phyloP scores from a whole-genome alignment of 1,284 basidiomycete species.

The Ustilago cynodontis region DNA sequence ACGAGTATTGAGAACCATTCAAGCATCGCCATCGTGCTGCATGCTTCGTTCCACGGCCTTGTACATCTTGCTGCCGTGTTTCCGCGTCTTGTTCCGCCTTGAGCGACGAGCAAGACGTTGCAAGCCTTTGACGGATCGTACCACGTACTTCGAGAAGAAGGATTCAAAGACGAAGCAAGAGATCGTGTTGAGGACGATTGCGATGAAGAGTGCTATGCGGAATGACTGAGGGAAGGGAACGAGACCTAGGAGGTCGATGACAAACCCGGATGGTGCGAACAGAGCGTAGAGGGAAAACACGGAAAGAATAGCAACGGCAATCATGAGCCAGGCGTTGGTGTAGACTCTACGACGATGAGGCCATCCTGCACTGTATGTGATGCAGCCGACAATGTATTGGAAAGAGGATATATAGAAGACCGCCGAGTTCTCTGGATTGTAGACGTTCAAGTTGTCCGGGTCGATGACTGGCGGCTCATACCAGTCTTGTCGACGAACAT shows the following conservation, averaged over 20 bases:
- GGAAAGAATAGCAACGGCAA: slow-evolving; percentile 52
- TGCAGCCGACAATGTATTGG: slow-evolving; percentile 97
- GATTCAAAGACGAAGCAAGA: slow-evolving; percentile 82
- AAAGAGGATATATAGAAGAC: slow-evolving; percentile 95
- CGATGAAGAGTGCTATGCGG: slow-evolving; percentile 78
- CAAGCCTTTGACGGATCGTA: slow-evolving; percentile 47
- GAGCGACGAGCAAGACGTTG: slow-evolving; percentile 33
- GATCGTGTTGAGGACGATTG: slow-evolving; percentile 81
- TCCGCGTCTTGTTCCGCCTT: slow-evolving; percentile 14
- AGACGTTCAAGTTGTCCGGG: slow-evolving; percentile 84
- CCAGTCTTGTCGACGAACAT: slow-evolving; percentile 88
- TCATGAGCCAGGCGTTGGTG: slow-evolving; percentile 77
- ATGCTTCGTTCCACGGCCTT: slow-evolving; percentile 54
- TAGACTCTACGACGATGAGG: slow-evolving; percentile 95
- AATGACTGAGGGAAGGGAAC: slow-evolving; percentile 81
- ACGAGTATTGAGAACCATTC: neutral
- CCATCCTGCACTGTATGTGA: slow-evolving; percentile 96
- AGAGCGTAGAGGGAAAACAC: slow-evolving; percentile 61
- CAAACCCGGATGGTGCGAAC: slow-evolving; percentile 74
- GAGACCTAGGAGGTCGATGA: slow-evolving; percentile 81
- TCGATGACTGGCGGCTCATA: slow-evolving; percentile 76
- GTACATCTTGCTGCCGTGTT: slow-evolving; percentile 55
- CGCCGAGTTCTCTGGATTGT: slow-evolving; percentile 91
- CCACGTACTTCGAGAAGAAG: slow-evolving; percentile 48
- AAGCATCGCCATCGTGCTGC: slow-evolving; percentile 55